These are phyloP conservation scores for Agrostemma githago DNA, from an alignment of 148 eudicot species.

Conservation along the genomic window DNA sequence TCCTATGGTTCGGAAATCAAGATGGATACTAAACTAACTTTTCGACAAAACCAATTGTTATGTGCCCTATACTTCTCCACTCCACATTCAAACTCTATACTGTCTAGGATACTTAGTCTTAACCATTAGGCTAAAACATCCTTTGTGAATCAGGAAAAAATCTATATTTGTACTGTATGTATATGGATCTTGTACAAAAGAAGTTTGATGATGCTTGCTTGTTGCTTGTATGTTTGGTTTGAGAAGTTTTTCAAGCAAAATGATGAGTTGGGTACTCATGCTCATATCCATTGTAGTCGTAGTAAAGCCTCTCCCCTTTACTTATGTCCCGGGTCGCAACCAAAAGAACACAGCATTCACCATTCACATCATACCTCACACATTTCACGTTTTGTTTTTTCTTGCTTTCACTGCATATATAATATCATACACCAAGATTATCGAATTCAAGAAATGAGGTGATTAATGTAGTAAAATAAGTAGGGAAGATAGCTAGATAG, in stretches of 20 bases:
- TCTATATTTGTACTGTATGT: not conserved
- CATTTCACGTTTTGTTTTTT: constrained; percentile 83
- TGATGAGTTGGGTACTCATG: constrained; percentile 86
- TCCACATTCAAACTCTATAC: constrained; percentile 17
- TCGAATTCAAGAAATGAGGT: not conserved
- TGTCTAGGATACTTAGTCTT: no score
- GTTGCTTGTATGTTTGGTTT: constrained; percentile 5
- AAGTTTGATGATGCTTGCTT: constrained; percentile 12
- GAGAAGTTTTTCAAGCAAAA: constrained; percentile 41
- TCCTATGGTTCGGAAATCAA: constrained; percentile 19
- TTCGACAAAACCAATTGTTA: constrained; percentile 8
- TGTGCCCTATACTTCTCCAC: constrained; percentile 21
- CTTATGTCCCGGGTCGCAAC: constrained; percentile 85
- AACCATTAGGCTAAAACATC: not conserved
- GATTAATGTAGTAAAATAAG: not conserved
- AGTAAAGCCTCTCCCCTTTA: constrained; percentile 91
- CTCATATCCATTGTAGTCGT: constrained; percentile 85
- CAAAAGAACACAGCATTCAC: constrained; percentile 72
- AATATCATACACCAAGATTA: not conserved
- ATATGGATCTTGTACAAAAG: not conserved
- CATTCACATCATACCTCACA: constrained; percentile 71
- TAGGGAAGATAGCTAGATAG: not conserved
- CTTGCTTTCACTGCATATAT: constrained; percentile 56
- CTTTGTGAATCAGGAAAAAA: not conserved
- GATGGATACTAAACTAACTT: constrained; percentile 13